These are phyloP conservation scores for Trichoderma koningii DNA, from an alignment of 2,329 filamentous ascomycete genomes.

Conservation along the genomic window DNA sequence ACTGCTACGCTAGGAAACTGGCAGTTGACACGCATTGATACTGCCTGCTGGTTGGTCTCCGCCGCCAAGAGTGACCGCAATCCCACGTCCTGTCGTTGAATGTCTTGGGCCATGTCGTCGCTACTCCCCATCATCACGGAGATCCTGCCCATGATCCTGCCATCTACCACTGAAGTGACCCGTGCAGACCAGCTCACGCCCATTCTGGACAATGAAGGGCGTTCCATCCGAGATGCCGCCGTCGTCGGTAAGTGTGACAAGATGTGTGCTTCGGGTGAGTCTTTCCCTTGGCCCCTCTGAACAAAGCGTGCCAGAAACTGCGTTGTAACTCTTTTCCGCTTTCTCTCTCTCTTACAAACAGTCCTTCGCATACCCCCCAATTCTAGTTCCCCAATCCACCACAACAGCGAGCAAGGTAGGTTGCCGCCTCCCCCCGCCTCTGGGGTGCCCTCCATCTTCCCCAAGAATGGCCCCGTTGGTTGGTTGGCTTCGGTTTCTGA, in stretches of 20 bases:
- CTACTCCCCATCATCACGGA: constrained; percentile 59
- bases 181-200: constrained; percentile 51
- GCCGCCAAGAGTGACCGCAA: constrained; percentile 20
- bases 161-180: constrained; percentile 59
- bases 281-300: constrained; percentile 3
- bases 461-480: neutral
- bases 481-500: constrained; percentile 17
- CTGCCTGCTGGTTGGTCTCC: neutral
- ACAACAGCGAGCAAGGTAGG: constrained; percentile 68
- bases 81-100: constrained; percentile 1
- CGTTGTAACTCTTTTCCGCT: constrained; percentile 22
- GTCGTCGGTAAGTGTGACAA: constrained; percentile 64
- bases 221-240: constrained; percentile 50
- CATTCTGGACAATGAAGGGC: constrained; percentile 35
- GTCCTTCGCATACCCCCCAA: constrained; percentile 66
- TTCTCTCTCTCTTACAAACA: constrained; percentile 33
- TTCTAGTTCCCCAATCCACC: constrained; percentile 63
- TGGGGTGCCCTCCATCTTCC: constrained; percentile 6
- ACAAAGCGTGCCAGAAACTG: constrained; percentile 20
- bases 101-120: constrained; percentile 48
- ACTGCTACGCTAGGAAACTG: constrained; percentile 12
- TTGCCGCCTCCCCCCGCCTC: constrained; percentile 24
- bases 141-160: constrained; percentile 61
- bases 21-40: constrained; percentile 1
- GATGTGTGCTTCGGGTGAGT: constrained; percentile 66